Base-by-base conservation (phyloP, 2,329 filamentous ascomycete genomes). In the Chalara sp. region DNA sequence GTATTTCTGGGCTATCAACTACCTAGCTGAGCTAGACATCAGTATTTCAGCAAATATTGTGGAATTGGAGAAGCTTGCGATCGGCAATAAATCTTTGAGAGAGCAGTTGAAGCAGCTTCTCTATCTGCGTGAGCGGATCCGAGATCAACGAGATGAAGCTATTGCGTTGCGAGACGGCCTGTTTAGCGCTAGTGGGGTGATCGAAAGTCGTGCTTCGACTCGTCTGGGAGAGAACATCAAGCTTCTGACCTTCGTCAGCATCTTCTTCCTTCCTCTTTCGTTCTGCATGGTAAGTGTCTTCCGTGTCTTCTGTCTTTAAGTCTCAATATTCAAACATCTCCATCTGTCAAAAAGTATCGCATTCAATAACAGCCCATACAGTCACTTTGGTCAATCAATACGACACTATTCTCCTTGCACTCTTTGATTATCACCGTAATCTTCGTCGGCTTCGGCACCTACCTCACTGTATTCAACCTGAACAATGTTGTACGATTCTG, bases 191-290 rank as follows among this genome's bases (percentile, higher is more conserved):
- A 63, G 57, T 45, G 48, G 49, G 11, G 57, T 63, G 4, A 56
- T 62, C 7, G 61, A 63, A 50, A 62, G 55, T 46, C 53, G 61
- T 21, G 54, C 55, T 13, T 58, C 62, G 33, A 65, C 60, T 1
- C 56, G 53, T 12, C 53, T 68, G 0, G 62, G 63, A 1, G 57
- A 68, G 32, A 69, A 70, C 33, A 63, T 70, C 6, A 62, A 65
- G 13, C 56, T 70, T 0, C 58, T 70, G 42, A 69, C 67, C 6
- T 64, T 66, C 37, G 65, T 70, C 11, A 68, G 64, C 48, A 67
- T 70, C 6, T 69, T 69, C 41, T 70, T 64, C 47, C 57, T 70
- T 1, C 67, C 67, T 0, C 52, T 69, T 5, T 60, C 63, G 5
- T 68, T 69, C 47, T 64, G 60, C 48, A 41, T 47, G 6, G 49